Base-by-base conservation (phyloP, 148 eudicot species). In the Vaccinium corymbosum region DNA sequence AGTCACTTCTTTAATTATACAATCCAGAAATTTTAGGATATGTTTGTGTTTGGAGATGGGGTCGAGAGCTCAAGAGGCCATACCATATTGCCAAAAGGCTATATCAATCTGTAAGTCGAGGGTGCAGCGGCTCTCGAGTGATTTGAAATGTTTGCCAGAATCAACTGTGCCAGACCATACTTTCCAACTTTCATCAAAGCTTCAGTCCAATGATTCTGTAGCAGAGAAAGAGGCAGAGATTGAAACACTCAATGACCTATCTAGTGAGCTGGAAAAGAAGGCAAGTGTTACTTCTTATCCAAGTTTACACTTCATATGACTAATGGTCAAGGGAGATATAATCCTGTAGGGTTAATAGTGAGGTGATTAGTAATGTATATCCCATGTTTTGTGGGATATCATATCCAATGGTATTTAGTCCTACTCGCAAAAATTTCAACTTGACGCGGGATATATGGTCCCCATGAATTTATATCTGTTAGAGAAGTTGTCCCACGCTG, bases 1-100 rank as follows among this genome's bases (percentile, higher is more conserved):
- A 27, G 50, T 76, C 70, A 84, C 83, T 84, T 80, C 90, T 94
- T 92, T 96, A 83, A 96, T 92, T 57, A 49, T 32, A 82, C 68
- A 82, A 27, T 79, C 15, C 89, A 95, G 99, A 89, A 97, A 95
- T 81, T 95, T 94, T 84, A 94, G 98, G 88, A 95, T 97, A 71
- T 93, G 98, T 87, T 82, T 97, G 83, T 92, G 96, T 81, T 85
- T 97, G 66, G 97, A 97, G 89, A 87, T 93, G 85, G 97, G 98
- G 77, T 92, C 93, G 79, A 93, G 87, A 86, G 89, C 93, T 76
- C 82, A 92, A 82, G 97, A 95, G 86, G 98, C 99, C 84, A 92
- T 94, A 74, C 97, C 98, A 4, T 95, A 95, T 83, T 97, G 98
- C 84, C 81, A 97, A 86, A 97, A 89, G 88, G 98, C 98, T 82